Evolutionary conservation across 2,329 filamentous ascomycete genomes (phyloP), one percentile per base, ranked within the genome.

Genomic region (Pyrenochaeta sp.): DNA sequence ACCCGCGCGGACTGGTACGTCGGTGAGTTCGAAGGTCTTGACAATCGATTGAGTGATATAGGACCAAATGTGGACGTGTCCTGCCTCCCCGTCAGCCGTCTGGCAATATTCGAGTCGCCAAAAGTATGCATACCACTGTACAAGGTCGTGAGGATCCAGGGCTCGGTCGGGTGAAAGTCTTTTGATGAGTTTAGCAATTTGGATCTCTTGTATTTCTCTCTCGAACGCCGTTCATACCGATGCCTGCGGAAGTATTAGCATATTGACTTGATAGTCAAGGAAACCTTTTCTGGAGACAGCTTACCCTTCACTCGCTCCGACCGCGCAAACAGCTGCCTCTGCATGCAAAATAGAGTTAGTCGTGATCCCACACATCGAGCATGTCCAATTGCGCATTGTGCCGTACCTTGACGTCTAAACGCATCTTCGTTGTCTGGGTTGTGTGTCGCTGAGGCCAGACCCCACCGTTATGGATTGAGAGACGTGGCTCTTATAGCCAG

Each of bases 61-160:
- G 30, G 94, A 97, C 93, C 95, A 98, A 75, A 99, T 98, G 82
- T 98, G 96, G 75, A 96, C 95, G 82, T 98, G 94, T 77, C 95
- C 92, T 92, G 56, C 31, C 29, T 46, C 54, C n/a, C n/a, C n/a
- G 62, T 76, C 62, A 76, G 73, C 61, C 40, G 37, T 49, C 42
- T 20, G 49, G 48, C 33, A 21, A 45, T 35, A 27, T 50, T 29
- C 36, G 23, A 12, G 49, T 42, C 47, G 11, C 12, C 32, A 17
- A 35, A 17, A 45, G 44, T 49, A 30, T 51, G 58, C 73, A 44
- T 87, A 92, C 90, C 92, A 82, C 91, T 97, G 80, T 99, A 99
- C 62, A 99, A 83, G 20, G 95, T 98, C 29, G 94, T 97, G 72
- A 98, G 85, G 61, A 89, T 88, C 85, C 94, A 97, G 87, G 93